Conservation (phyloP, 495 filamentous ascomycete genomes). For the Neurospora sp. region DNA sequence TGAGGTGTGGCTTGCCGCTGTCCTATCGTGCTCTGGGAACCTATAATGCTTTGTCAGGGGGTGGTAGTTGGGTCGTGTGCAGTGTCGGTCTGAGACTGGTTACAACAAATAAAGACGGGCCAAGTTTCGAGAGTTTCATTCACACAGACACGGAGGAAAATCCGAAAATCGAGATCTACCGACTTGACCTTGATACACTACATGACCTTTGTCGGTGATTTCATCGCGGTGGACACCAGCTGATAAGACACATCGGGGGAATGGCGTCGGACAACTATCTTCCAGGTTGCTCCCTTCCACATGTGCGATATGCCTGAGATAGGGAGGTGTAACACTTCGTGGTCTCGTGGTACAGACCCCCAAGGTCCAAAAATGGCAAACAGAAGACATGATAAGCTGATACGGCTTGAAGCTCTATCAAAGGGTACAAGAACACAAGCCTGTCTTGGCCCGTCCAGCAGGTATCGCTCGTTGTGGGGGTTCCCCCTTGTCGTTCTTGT, state of each 20-base stretch:
- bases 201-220: background rate
- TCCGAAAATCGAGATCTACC: background rate
- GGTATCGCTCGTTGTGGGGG: background rate
- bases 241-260: background rate
- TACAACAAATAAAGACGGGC: background rate
- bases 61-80: background rate
- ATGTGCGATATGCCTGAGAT: background rate
- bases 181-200: background rate
- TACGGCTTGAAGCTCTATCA: background rate
- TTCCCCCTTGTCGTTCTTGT: background rate
- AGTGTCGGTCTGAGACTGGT: background rate
- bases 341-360: background rate
- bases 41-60: background rate
- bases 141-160: background rate
- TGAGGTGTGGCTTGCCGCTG: background rate
- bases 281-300: background rate
- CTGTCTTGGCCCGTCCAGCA: background rate
- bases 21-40: background rate
- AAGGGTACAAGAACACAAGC: background rate
- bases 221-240: background rate
- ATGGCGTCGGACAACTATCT: background rate
- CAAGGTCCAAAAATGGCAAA: background rate
- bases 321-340: background rate
- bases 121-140: background rate
- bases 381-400: background rate